Conservation (phyloP, 805 yeast genomes). For the Priceomyces castillae region DNA sequence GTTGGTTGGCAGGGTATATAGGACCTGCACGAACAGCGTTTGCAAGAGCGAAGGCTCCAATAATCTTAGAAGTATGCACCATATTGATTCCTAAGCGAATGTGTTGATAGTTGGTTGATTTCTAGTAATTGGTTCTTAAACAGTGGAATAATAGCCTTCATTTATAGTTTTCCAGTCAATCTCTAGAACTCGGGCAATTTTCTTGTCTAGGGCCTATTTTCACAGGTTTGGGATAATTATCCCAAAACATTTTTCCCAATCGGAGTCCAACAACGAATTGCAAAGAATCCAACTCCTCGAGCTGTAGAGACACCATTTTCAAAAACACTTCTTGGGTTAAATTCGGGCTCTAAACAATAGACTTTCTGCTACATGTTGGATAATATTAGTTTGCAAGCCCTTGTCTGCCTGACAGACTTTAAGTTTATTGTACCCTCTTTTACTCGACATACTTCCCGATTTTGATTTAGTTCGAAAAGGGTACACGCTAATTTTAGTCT, state of each 20-base stretch:
- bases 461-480: no score
- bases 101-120: background rate
- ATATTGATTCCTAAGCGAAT: slow-evolving; percentile 3
- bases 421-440: no score
- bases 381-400: no score
- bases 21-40: slow-evolving; percentile 5
- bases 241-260: background rate
- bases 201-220: background rate
- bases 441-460: no score
- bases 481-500: no score
- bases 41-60: slow-evolving; percentile 4
- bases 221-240: background rate
- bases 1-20: background rate
- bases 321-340: background rate
- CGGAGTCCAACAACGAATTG: background rate
- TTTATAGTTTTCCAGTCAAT: background rate
- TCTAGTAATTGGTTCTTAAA: background rate
- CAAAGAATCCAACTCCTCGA: background rate
- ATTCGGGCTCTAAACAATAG: background rate
- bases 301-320: slow-evolving; percentile 3
- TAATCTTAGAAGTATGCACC: slow-evolving; percentile 3
- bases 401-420: no score
- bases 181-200: background rate
- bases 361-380: background rate
- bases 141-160: background rate